A percentile compares a stretch with the other conserved stretches of the same genome.
phyloP scores from a whole-genome alignment of 148 eudicot genomes.

The Suaeda aralocaspica region DNA sequence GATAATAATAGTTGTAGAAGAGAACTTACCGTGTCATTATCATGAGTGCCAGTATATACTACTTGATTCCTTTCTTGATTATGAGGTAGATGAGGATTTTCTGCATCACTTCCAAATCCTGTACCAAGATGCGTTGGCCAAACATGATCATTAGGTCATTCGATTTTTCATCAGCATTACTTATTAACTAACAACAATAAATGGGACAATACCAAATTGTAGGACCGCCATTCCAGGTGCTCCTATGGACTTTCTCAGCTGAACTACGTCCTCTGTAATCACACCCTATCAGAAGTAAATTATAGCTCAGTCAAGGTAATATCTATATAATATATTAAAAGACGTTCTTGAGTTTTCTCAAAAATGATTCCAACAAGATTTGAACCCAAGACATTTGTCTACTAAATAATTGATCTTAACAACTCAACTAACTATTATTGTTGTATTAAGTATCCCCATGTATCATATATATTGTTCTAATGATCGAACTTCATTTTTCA shows the following conservation, averaged over 20 bases:
- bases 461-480: too few species aligned
- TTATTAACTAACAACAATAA: constrained; percentile 8
- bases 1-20: background rate
- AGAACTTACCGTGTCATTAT: constrained; percentile 80
- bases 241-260: constrained; percentile 77
- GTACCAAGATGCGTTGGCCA: constrained; percentile 14
- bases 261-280: constrained; percentile 90
- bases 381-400: too few species aligned
- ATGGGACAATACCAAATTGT: constrained; percentile 69
- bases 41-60: constrained; percentile 96
- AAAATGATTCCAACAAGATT: too few species aligned
- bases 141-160: background rate
- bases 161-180: background rate
- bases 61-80: constrained; percentile 95
- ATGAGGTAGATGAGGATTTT: constrained; percentile 92
- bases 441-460: too few species aligned
- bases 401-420: too few species aligned
- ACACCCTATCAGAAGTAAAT: constrained; percentile 59
- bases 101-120: constrained; percentile 97
- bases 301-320: background rate
- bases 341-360: background rate
- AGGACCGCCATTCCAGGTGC: constrained; percentile 99
- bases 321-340: background rate
- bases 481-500: too few species aligned
- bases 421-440: too few species aligned